These are phyloP conservation scores for Zygosaccharomyces kombuchaensis DNA, from an alignment of 805 yeast genomes.

Conservation along the genomic window DNA sequence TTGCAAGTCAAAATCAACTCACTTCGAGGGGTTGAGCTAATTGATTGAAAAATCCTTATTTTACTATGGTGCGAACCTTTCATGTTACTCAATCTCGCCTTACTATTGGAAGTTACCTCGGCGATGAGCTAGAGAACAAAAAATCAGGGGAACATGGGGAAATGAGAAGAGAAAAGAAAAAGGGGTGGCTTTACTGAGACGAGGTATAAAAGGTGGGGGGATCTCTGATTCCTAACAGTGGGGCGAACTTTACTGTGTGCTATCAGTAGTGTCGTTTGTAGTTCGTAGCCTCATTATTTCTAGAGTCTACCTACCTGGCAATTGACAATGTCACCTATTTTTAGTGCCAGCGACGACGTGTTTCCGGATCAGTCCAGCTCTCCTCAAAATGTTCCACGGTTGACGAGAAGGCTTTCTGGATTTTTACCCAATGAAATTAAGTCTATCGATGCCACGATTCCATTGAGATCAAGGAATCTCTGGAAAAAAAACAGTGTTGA, in stretches of 20 bases:
- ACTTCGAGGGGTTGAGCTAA: neutral
- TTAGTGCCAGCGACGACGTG: constrained; percentile 28
- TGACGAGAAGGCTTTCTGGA: constrained; percentile 76
- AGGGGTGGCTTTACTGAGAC: neutral
- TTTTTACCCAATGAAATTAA: constrained; percentile 86
- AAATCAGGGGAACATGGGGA: neutral
- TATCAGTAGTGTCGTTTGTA: neutral
- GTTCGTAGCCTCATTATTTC: neutral
- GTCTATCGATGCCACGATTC: constrained; percentile 76
- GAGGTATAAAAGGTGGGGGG: neutral
- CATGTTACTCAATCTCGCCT: neutral
- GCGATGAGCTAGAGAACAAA: neutral
- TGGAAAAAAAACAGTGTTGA: constrained; percentile 70
- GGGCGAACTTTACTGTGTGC: too few relatives aligned
- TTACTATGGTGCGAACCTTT: neutral
- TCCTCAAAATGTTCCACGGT: constrained; percentile 42
- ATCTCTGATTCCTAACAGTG: too few relatives aligned
- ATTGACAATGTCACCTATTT: constrained; percentile 18
- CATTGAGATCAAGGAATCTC: constrained; percentile 65
- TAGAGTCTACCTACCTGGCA: neutral
- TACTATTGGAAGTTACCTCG: neutral
- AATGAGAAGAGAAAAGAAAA: neutral
- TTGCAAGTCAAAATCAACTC: neutral
- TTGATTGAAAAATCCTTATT: neutral
- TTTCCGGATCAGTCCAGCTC: constrained; percentile 31